Percentiles rank a stretch among this genome's conserved stretches.
phyloP scores from a whole-genome alignment of 768 basidiomycete genomes.

The Tricholoma saponaceum region DNA sequence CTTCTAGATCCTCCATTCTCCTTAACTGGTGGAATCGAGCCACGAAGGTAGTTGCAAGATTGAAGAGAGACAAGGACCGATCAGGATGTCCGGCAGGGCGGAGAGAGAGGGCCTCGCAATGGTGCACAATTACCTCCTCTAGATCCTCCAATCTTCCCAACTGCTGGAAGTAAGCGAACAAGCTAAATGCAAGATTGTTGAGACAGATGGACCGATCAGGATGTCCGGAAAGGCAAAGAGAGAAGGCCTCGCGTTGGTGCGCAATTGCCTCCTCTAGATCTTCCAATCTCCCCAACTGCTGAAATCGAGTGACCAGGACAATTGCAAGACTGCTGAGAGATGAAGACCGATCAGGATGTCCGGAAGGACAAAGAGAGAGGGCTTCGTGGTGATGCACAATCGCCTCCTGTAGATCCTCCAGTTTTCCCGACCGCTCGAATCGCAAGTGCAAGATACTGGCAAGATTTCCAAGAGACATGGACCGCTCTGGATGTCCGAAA shows the following conservation, averaged over 20 bases:
- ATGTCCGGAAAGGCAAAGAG: constrained; percentile 7
- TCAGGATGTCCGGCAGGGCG: no score
- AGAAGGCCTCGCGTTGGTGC: constrained; percentile 6
- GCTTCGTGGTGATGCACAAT: not conserved
- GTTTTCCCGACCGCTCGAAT: constrained; percentile 1
- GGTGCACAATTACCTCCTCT: no score
- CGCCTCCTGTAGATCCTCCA: not conserved
- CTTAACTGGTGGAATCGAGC: no score
- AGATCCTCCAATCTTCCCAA: no score
- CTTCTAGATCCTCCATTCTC: no score
- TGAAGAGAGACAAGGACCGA: no score
- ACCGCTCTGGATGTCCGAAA: no score
- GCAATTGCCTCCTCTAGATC: constrained; percentile 18
- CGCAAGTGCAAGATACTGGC: not conserved
- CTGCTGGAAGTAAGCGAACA: no score
- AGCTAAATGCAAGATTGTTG: not conserved
- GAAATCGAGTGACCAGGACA: constrained; percentile 4
- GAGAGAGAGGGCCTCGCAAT: no score
- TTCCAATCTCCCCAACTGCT: not conserved
- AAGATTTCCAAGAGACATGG: no score
- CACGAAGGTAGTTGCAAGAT: not conserved
- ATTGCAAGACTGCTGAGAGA: constrained; percentile 13
- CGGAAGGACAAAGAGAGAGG: not conserved
- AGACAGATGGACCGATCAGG: constrained; percentile 6
- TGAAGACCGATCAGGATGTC: not conserved